Evolutionary conservation across 2,329 filamentous ascomycete genomes (phyloP).

Genomic region (Cercospora berteroae): DNA sequence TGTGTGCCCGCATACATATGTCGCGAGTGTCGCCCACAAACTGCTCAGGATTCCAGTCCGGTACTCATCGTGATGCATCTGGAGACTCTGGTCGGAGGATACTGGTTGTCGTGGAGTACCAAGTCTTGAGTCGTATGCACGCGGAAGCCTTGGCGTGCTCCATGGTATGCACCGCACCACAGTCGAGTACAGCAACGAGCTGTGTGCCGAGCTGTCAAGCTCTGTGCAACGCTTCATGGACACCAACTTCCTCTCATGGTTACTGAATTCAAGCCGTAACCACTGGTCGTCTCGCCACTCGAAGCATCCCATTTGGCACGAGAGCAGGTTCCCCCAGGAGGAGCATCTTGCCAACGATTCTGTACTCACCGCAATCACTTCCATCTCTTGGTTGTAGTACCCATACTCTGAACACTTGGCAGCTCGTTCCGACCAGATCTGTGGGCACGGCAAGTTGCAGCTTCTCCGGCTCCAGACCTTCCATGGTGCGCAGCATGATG

Average conservation of each 20-base stretch:
- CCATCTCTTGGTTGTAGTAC: neutral
- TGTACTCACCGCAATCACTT: neutral
- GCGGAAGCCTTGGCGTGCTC: neutral
- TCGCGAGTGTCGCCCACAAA: neutral
- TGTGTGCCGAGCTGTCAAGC: neutral
- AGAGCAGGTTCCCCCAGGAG: neutral
- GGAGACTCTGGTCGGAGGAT: neutral
- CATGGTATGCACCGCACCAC: neutral
- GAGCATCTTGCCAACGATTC: conserved; percentile 5
- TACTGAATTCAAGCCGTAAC: neutral
- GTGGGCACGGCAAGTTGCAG: neutral
- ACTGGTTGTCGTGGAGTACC: neutral
- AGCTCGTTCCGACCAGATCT: neutral
- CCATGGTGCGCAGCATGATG: neutral
- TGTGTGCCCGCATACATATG: neutral
- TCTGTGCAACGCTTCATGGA: neutral
- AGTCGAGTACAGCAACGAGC: neutral
- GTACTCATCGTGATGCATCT: neutral
- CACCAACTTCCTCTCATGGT: neutral
- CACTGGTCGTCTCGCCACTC: neutral
- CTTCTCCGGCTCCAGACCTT: neutral
- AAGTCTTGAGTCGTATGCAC: neutral
- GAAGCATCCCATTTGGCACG: neutral
- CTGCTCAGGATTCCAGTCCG: neutral
- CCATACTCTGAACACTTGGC: neutral